phyloP scores from a whole-genome alignment of 2,329 filamentous ascomycete genomes.

The Didymosphaeria variabile region DNA sequence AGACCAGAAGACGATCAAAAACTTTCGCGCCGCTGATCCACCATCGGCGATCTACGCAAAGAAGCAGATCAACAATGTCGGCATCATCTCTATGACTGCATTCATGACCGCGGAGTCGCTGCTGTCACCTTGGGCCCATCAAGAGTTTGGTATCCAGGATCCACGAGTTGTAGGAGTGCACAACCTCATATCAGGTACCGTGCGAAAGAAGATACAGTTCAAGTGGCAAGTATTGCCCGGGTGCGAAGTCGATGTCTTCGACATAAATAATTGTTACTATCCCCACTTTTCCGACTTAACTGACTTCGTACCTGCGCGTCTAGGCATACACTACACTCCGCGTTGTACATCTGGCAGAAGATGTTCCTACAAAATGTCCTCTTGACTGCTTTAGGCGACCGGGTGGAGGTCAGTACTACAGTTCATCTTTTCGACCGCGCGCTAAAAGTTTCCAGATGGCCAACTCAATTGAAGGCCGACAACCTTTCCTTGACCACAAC shows the following conservation, averaged over 20 bases:
- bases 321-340: slow-evolving; percentile 32
- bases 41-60: slow-evolving; percentile 22
- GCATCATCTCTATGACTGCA: slow-evolving; percentile 26
- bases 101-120: slow-evolving; percentile 15
- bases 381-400: slow-evolving; percentile 56
- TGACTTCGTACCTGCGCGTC: no score
- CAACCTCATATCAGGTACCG: slow-evolving; percentile 20
- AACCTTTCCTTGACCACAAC: slow-evolving; percentile 54
- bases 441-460: no score
- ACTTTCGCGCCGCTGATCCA: slow-evolving; percentile 16
- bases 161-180: slow-evolving; percentile 1
- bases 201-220: slow-evolving; percentile 30
- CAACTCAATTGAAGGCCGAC: slow-evolving; percentile 52
- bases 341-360: slow-evolving; percentile 38
- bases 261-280: no score
- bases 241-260: no score
- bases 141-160: neutral
- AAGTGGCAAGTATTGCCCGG: slow-evolving; percentile 21
- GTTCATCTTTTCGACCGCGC: no score
- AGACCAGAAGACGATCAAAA: slow-evolving; percentile 15
- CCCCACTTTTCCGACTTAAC: no score
- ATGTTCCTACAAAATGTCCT: slow-evolving; percentile 42
- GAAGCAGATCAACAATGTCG: slow-evolving; percentile 27
- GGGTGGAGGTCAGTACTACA: no score
- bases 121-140: slow-evolving; percentile 20